A percentile compares a stretch with the other conserved stretches of the same genome.
These are phyloP conservation scores for Bretschneidera sinensis DNA, from an alignment of 345 rosid species.

Conservation along the genomic window DNA sequence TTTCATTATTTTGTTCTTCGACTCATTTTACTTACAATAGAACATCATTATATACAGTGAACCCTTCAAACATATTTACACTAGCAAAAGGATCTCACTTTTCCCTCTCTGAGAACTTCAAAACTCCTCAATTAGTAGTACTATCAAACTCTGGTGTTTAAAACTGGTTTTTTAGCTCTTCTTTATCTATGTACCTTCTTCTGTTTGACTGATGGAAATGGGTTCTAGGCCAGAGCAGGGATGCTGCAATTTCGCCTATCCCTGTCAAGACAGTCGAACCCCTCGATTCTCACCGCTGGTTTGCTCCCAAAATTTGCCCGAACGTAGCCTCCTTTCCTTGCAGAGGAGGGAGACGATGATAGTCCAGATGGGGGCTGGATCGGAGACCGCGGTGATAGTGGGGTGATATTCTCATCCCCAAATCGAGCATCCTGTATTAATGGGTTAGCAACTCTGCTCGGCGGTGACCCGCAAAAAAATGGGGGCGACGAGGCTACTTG, in stretches of 20 bases:
- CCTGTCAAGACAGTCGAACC: slow-evolving; percentile 93
- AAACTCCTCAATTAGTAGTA: slow-evolving; percentile 26
- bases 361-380: slow-evolving; percentile 22
- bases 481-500: slow-evolving; percentile 69
- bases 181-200: slow-evolving; percentile 23
- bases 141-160: slow-evolving; percentile 10
- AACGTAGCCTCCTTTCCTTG: slow-evolving; percentile 62
- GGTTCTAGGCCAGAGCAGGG: slow-evolving; percentile 65
- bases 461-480: slow-evolving; percentile 91
- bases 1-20: no score
- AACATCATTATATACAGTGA: slow-evolving; percentile 20
- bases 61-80: slow-evolving; percentile 39
- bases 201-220: neutral
- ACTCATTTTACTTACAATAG: no score
- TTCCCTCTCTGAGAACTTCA: slow-evolving; percentile 24
- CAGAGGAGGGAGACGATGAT: slow-evolving; percentile 43
- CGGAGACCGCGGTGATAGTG: slow-evolving; percentile 32
- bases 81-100: slow-evolving; percentile 20
- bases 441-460: slow-evolving; percentile 99
- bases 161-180: neutral
- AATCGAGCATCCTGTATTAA: slow-evolving; percentile 81
- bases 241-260: slow-evolving; percentile 68
- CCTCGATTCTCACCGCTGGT: slow-evolving; percentile 81
- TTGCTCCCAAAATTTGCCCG: slow-evolving; percentile 76
- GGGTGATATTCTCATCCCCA: slow-evolving; percentile 47